Conservation (phyloP, 495 filamentous ascomycete genomes). For the Annulohypoxylon maeteangense region DNA sequence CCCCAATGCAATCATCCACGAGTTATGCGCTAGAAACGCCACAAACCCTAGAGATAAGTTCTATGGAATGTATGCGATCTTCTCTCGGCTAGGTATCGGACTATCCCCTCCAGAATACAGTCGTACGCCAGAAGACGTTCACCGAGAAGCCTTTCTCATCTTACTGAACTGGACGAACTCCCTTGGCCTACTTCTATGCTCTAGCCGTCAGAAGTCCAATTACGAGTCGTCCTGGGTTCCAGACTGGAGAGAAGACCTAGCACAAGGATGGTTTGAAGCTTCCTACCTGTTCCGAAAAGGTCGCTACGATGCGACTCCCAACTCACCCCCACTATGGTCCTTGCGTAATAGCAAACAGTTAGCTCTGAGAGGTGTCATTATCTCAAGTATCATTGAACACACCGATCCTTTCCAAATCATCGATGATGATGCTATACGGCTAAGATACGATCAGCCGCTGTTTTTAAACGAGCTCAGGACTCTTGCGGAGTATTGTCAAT, state of each 20-base stretch:
- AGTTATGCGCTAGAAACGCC: conserved; percentile 14
- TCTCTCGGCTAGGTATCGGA: neutral
- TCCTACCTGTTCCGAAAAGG: conserved; percentile 7
- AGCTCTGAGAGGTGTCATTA: neutral
- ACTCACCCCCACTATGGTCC: neutral
- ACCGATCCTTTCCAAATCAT: conserved; percentile 8
- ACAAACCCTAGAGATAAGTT: conserved; percentile 13
- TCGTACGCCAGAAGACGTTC: conserved; percentile 5
- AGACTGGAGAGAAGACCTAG: conserved; percentile 1
- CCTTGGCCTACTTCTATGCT: conserved; percentile 14
- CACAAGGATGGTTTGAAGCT: conserved; percentile 13
- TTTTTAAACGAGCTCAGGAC: neutral
- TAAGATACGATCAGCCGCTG: neutral
- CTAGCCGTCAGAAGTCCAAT: neutral
- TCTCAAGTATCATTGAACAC: conserved; percentile 5
- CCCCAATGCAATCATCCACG: conserved; percentile 3
- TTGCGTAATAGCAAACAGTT: neutral
- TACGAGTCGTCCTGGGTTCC: conserved; percentile 18
- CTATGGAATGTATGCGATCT: conserved; percentile 16
- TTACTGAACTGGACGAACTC: conserved; percentile 10
- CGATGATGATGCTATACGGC: conserved; percentile 7
- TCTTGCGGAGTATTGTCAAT: neutral
- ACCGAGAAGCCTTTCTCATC: conserved; percentile 2
- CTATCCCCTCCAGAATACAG: conserved; percentile 5
- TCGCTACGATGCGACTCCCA: conserved; percentile 2